Base-by-base conservation (phyloP, 2,329 filamentous ascomycete species). In the Trichocomaceae sp. region DNA sequence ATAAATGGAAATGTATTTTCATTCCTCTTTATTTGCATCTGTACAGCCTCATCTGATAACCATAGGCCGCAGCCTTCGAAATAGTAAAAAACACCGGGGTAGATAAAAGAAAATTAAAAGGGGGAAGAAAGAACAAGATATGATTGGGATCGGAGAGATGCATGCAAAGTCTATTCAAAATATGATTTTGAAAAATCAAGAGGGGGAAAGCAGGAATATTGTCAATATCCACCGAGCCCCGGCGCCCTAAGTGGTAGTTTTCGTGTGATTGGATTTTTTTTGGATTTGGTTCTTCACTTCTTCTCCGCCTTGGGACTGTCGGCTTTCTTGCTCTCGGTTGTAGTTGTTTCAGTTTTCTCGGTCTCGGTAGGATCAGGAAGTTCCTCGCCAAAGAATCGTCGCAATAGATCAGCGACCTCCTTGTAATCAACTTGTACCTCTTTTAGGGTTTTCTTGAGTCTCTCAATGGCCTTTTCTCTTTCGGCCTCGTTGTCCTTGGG, bases 371-470 rank as follows among this genome's bases (percentile, higher is more conserved):
- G 13, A 12, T 56, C 49, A 17, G 37, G 37, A n/a, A 37, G 45
- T 15, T 55, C 47, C 35, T 82, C 79, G 58, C 78, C 73, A 70
- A 87, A 96, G 71, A 89, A 95, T 61, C 79, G 75, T 68, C 77
- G 81, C 66, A 99, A 80, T 57, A 83, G 78, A 60, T 75, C 78
- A 72, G 91, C 84, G 50, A 87, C 87, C 52, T 88, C 85, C 47
- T 77, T 70, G 70, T 90, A 96, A 65, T 95, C 90, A 58, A 76
- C 71, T 77, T 91, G 90, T 58, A 90, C 87, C 46, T 81, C 77
- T 47, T 77, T 75, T 59, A 97, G 79, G 7, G 85, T 88, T 45
- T 83, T 81, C 61, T 77, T 78, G 65, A 95, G 88, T 58, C 82
- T 83, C 58, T 80, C 72, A 35, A 96, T 77, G 64, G 86, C 90